Evolutionary conservation across 1,139 yeast species (phyloP), one percentile per base, ranked within the genome.

Genomic region (Blastobotrys apis): DNA sequence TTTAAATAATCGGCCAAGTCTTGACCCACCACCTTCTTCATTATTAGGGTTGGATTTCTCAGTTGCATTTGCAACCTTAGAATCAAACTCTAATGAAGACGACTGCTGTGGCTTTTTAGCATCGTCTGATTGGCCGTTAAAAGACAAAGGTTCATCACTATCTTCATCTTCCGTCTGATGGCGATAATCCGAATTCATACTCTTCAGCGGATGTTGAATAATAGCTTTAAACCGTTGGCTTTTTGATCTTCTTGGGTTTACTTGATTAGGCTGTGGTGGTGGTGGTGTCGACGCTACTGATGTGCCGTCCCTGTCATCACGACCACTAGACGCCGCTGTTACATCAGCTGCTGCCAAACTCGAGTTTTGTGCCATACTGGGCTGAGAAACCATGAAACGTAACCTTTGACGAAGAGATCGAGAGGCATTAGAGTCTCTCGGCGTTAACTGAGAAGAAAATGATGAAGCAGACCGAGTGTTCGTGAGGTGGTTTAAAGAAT

Each of bases 221-320:
- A 43, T 27, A 19, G 37, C 15, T 23, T 37, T 43, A 19, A 43
- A 43, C 27, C 39, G 37, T 31, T 43, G 42, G 33, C 41, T 36
- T 13, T 43, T 43, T 10, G 42, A 37, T n/a, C 36, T 32, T 17
- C 15, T 31, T 15, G 30, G 26, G 6, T 27, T 22, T 13, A 4
- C 31, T 16, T 36, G 5, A 23, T 25, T 30, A 30, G n/a, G 27
- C 8, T 25, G 27, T n/a, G 17, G 22, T 16, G 35, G 35, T 32
- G 12, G 26, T 9, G 13, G 26, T 33, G 16, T 5, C n/a, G 12
- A 5, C 21, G 15, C 26, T 19, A 12, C 17, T 25, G 27, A 12
- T 25, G 27, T 12, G 27, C 8, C 27, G 10, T 8, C 10, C 12
- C 27, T 25, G 27, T 8, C 10, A 8, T 8, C 10, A 25, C 27